These are phyloP conservation scores for Coemansia sp. DNA, from an alignment of 192 early-diverging fungal species.

Conservation along the genomic window DNA sequence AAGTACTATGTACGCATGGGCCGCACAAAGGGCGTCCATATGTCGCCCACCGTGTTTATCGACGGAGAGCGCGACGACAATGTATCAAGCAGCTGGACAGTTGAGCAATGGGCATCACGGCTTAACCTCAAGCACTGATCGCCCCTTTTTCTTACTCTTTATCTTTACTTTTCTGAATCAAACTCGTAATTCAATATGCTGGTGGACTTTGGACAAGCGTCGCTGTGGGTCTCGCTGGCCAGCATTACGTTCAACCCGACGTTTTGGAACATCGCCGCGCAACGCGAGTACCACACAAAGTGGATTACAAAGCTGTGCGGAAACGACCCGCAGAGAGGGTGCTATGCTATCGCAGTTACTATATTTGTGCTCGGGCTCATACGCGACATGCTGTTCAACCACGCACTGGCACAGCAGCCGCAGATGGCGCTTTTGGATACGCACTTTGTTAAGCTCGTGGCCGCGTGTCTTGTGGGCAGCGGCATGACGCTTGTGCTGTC, in stretches of 20 bases:
- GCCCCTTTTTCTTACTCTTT: neutral
- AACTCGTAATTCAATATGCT: neutral
- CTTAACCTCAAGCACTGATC: slow-evolving; percentile 33
- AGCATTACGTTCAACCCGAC: slow-evolving; percentile 83
- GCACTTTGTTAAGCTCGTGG: slow-evolving; percentile 50
- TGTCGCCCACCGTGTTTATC: slow-evolving; percentile 69
- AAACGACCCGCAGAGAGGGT: slow-evolving; percentile 66
- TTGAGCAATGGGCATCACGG: slow-evolving; percentile 65
- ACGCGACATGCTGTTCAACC: slow-evolving; percentile 76
- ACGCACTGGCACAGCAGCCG: slow-evolving; percentile 70
- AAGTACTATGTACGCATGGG: slow-evolving; percentile 67
- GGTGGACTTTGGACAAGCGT: slow-evolving; percentile 63
- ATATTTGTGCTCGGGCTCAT: slow-evolving; percentile 81
- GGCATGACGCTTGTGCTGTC: slow-evolving; percentile 78
- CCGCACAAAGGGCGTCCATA: slow-evolving; percentile 72
- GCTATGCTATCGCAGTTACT: slow-evolving; percentile 74
- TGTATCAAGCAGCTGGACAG: slow-evolving; percentile 67
- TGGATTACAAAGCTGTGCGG: slow-evolving; percentile 68
- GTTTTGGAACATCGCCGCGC: slow-evolving; percentile 88
- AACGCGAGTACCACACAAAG: slow-evolving; percentile 73
- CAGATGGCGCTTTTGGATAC: slow-evolving; percentile 50
- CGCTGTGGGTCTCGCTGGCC: slow-evolving; percentile 66
- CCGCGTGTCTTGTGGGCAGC: slow-evolving; percentile 50
- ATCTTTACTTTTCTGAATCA: neutral
- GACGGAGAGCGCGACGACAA: slow-evolving; percentile 63